These are phyloP conservation scores for Borovskyia barvae DNA, from an alignment of 208 protist species.

Conservation along the genomic window DNA sequence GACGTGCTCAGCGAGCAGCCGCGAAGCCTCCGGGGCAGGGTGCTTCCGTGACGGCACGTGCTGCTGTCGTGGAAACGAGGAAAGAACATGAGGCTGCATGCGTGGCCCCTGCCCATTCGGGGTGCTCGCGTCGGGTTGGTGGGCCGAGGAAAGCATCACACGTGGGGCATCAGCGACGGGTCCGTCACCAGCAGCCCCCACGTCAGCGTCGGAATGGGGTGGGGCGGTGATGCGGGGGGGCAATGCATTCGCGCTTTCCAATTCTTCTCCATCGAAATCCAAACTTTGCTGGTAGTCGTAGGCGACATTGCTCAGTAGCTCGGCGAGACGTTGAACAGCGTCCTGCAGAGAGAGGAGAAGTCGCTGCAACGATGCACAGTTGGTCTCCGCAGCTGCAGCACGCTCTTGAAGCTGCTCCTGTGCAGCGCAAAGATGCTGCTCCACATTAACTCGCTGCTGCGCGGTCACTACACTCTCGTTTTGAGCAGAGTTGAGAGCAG, in stretches of 20 bases:
- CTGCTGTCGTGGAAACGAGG: too few relatives aligned
- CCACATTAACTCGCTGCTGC: slow-evolving; percentile 20
- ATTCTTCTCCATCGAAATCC: not conserved
- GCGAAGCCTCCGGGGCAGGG: not conserved
- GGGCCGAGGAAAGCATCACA: slow-evolving; percentile 14
- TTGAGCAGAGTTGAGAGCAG: slow-evolving; percentile 5
- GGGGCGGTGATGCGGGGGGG: too few relatives aligned
- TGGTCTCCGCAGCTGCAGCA: not conserved
- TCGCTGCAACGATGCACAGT: not conserved
- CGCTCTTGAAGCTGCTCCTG: slow-evolving; percentile 1
- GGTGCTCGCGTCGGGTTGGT: not conserved
- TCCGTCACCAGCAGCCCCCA: too few relatives aligned
- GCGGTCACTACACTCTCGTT: slow-evolving; percentile 5
- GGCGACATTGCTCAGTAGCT: slow-evolving; percentile 12
- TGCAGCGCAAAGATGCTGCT: slow-evolving; percentile 6
- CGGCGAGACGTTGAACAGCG: slow-evolving; percentile 10
- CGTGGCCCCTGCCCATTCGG: not conserved
- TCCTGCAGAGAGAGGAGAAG: slow-evolving; percentile 5
- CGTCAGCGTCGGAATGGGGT: too few relatives aligned
- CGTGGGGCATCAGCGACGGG: not conserved
- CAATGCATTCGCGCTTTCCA: too few relatives aligned
- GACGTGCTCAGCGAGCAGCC: slow-evolving; percentile 2
- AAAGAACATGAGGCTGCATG: not conserved
- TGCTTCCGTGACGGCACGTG: not conserved
- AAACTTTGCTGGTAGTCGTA: slow-evolving; percentile 22